Evolutionary conservation across 2,329 filamentous ascomycete species (phyloP).

Genomic region (Botrytis fragariae): DNA sequence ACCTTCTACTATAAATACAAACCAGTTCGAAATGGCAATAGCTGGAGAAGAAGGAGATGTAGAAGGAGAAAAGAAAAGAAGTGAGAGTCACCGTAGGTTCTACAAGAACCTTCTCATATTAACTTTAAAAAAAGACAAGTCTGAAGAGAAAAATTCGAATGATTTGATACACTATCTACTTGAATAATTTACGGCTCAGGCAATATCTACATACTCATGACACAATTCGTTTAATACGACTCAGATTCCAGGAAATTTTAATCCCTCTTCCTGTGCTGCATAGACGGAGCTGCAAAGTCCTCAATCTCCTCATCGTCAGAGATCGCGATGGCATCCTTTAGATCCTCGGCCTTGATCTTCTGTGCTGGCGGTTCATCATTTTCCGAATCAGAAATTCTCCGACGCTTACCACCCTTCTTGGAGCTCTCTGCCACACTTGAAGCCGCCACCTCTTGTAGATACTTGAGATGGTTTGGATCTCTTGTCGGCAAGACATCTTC

Average conservation of each 20-base stretch:
- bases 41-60: no score
- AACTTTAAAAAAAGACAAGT: background rate
- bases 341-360: background rate
- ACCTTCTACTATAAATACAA: no score
- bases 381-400: background rate
- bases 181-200: background rate
- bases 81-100: background rate
- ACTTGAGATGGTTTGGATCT: background rate
- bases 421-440: background rate
- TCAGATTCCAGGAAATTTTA: background rate
- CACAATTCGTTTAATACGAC: background rate
- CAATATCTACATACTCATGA: background rate
- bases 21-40: no score
- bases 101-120: background rate
- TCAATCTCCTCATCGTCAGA: background rate
- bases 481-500: background rate
- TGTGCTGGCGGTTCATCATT: background rate
- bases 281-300: background rate
- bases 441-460: background rate
- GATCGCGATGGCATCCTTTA: background rate
- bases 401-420: background rate
- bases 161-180: background rate
- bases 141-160: background rate
- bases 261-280: background rate
- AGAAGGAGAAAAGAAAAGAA: no score